Evolutionary conservation across 768 basidiomycete genomes (phyloP).

Genomic region (Calocera cornea): DNA sequence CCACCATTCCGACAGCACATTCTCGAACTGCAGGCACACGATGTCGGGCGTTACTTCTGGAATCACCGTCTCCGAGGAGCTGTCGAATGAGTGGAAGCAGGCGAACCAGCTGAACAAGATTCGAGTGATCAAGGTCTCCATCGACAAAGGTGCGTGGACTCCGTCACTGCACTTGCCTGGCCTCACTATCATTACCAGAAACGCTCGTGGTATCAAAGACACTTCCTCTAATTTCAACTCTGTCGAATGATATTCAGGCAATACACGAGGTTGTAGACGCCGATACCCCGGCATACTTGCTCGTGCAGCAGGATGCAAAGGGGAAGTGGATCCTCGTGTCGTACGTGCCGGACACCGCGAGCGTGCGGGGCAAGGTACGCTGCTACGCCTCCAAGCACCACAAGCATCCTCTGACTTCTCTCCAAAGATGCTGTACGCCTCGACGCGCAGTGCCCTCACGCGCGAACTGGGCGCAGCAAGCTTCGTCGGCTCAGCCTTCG

Average conservation of each 20-base stretch:
- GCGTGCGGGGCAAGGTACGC: slow-evolving; percentile 65
- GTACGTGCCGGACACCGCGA: slow-evolving; percentile 73
- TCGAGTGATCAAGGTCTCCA: slow-evolving; percentile 67
- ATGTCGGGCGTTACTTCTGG: slow-evolving; percentile 63
- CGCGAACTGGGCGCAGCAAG: slow-evolving; percentile 60
- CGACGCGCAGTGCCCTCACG: slow-evolving; percentile 53
- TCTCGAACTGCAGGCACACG: slow-evolving; percentile 3
- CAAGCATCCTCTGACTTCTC: slow-evolving; percentile 1
- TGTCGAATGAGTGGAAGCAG: slow-evolving; percentile 41
- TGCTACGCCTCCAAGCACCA: background rate
- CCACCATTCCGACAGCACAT: background rate
- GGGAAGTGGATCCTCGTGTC: slow-evolving; percentile 60
- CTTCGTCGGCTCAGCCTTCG: slow-evolving; percentile 65
- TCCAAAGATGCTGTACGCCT: slow-evolving; percentile 85
- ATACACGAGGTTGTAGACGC: slow-evolving; percentile 47
- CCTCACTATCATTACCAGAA: slow-evolving; percentile 33
- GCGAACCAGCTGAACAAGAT: slow-evolving; percentile 29
- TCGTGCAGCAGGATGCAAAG: slow-evolving; percentile 49
- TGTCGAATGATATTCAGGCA: slow-evolving; percentile 47
- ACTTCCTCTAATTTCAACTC: slow-evolving; percentile 33
- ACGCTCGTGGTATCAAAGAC: slow-evolving; percentile 48
- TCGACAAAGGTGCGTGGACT: slow-evolving; percentile 46
- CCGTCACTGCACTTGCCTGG: background rate
- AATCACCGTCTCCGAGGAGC: slow-evolving; percentile 47
- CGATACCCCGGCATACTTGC: slow-evolving; percentile 57